phyloP scores from a whole-genome alignment of 2,329 filamentous ascomycete genomes.

The Fusarium sp. region DNA sequence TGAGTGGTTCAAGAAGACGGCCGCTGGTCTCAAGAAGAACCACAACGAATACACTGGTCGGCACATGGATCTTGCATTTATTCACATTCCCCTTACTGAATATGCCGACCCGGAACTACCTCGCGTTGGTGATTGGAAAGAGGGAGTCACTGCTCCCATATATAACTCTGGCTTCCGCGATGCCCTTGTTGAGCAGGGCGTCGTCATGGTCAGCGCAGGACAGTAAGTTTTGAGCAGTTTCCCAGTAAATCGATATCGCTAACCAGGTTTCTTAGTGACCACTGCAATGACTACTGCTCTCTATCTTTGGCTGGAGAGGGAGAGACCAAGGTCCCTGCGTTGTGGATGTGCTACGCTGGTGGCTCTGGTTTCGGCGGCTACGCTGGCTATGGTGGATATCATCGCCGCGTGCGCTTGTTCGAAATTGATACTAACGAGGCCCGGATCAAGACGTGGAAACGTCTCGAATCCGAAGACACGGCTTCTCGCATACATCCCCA shows the following conservation, averaged over 20 bases:
- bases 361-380: conserved; percentile 95
- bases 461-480: conserved; percentile 77
- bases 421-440: conserved; percentile 94
- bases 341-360: conserved; percentile 99
- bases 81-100: conserved; percentile 96
- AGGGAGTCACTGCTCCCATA: conserved; percentile 86
- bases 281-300: conserved; percentile 96
- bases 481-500: conserved; percentile 70
- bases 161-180: conserved; percentile 96
- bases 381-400: conserved; percentile 87
- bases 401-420: conserved; percentile 87
- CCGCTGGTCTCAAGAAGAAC: conserved; percentile 77
- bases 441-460: conserved; percentile 91
- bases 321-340: conserved; percentile 69
- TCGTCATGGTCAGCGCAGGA: conserved; percentile 90
- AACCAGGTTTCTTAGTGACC: conserved; percentile 68
- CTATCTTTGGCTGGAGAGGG: conserved; percentile 64
- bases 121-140: conserved; percentile 76
- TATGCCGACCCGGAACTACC: conserved; percentile 76
- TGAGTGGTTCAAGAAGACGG: conserved; percentile 89
- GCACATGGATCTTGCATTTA: conserved; percentile 96
- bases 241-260: conserved; percentile 24
- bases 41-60: conserved; percentile 90
- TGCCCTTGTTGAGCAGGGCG: conserved; percentile 85
- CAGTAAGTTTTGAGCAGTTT: conserved; percentile 71